Conservation (phyloP, 208 protist species). For the Tritrichomonas musculus region DNA sequence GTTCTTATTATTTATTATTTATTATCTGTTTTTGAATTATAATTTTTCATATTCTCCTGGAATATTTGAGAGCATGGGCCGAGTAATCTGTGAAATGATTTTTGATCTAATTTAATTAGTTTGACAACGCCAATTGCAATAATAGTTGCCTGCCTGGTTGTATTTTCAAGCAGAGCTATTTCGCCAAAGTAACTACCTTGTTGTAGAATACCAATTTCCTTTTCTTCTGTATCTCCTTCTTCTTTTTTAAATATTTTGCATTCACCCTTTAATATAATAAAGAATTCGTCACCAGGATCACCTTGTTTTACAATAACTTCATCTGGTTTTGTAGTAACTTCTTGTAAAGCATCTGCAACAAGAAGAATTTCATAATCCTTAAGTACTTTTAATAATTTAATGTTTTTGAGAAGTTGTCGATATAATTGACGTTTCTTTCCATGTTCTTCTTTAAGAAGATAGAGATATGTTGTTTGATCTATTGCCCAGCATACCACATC, state of each 20-base stretch:
- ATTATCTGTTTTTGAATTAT: not conserved
- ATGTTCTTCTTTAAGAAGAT: not conserved
- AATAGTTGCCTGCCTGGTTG: slow-evolving; percentile 40
- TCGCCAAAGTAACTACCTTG: slow-evolving; percentile 48
- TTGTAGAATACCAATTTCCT: slow-evolving; percentile 19
- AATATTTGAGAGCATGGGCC: slow-evolving; percentile 36
- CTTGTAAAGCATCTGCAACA: not conserved
- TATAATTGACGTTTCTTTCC: not conserved
- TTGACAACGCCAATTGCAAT: slow-evolving; percentile 33
- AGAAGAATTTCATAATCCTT: not conserved
- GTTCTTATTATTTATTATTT: no score
- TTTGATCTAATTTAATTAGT: slow-evolving; percentile 39
- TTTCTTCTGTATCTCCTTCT: not conserved
- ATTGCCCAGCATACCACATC: slow-evolving; percentile 13
- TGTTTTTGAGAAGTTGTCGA: not conserved
- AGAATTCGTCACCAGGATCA: slow-evolving; percentile 61
- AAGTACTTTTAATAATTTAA: not conserved
- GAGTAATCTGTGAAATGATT: slow-evolving; percentile 33
- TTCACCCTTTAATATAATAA: slow-evolving; percentile 47
- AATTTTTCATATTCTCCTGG: slow-evolving; percentile 25
- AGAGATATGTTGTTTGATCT: not conserved
- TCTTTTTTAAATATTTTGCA: slow-evolving; percentile 31
- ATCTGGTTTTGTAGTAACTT: not conserved
- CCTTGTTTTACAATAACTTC: slow-evolving; percentile 48
- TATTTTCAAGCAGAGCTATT: slow-evolving; percentile 40